Percentiles rank a stretch among this genome's conserved stretches.
phyloP scores from a whole-genome alignment of 2,329 filamentous ascomycete species.

The Colletotrichum falcatum region DNA sequence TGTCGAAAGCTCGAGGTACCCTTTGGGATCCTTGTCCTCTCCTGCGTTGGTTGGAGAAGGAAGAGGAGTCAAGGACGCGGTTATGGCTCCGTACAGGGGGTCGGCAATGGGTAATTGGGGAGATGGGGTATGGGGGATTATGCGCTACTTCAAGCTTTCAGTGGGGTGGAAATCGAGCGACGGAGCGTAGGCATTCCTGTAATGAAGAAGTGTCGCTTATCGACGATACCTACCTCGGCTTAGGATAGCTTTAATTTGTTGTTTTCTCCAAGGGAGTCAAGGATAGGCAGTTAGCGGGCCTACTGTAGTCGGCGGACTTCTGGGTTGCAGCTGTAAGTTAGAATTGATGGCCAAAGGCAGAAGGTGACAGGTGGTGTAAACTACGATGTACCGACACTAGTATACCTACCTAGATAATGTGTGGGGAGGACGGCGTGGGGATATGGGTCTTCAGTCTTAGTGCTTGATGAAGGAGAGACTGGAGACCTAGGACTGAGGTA shows the following conservation, averaged over 20 bases:
- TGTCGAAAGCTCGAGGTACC: background rate
- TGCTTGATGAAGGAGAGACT: background rate
- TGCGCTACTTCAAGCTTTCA: background rate
- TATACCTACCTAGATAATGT: background rate
- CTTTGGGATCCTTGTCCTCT: background rate
- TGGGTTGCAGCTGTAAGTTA: background rate
- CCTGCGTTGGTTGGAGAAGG: background rate
- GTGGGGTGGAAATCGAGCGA: background rate
- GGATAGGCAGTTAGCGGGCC: background rate
- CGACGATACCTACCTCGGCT: background rate
- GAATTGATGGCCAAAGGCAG: background rate
- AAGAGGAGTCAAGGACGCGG: constrained; percentile 3
- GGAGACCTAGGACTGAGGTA: background rate
- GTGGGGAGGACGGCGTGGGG: background rate
- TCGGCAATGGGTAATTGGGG: constrained; percentile 5
- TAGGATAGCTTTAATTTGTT: background rate
- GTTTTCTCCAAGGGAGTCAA: background rate
- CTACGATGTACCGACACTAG: no score
- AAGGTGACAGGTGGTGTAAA: background rate
- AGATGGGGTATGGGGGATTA: background rate
- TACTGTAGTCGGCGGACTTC: background rate
- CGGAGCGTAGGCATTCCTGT: background rate
- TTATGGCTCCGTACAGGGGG: constrained; percentile 11
- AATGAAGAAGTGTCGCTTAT: background rate
- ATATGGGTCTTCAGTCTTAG: background rate